A percentile compares a stretch with the other conserved stretches of the same genome.
These are phyloP conservation scores for Acer yangbiense DNA, from an alignment of 345 rosid genomes.

Conservation along the genomic window DNA sequence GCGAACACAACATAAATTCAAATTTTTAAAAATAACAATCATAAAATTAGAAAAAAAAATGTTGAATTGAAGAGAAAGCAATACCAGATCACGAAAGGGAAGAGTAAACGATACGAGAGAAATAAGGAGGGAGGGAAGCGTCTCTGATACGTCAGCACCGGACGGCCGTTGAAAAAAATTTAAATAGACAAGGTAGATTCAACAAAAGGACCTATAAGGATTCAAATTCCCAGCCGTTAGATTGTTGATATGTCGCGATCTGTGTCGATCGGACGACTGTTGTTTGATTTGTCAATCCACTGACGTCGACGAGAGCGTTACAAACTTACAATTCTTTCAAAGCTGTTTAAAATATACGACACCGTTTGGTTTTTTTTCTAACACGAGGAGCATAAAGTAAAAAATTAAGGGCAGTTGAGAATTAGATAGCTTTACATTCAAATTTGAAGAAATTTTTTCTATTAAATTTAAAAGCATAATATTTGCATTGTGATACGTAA, in stretches of 20 bases:
- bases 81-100: constrained; percentile 40
- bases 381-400: too few relatives aligned
- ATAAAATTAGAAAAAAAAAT: not conserved
- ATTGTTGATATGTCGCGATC: not conserved
- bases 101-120: constrained; percentile 22
- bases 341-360: not conserved
- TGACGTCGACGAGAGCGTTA: not conserved
- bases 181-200: constrained; percentile 10
- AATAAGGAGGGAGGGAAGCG: constrained; percentile 28
- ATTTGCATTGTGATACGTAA: too few relatives aligned
- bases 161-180: constrained; percentile 45
- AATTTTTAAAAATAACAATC: not conserved
- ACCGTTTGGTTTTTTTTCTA: not conserved
- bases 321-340: not conserved
- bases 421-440: too few relatives aligned
- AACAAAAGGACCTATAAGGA: not conserved
- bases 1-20: not conserved
- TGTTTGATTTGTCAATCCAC: constrained; percentile 8
- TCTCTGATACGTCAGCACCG: constrained; percentile 42
- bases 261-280: constrained; percentile 9
- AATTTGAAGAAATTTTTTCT: too few relatives aligned
- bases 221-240: constrained; percentile 35
- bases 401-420: too few relatives aligned
- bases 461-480: not conserved
- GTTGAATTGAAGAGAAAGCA: constrained; percentile 9